Evolutionary conservation across 1,284 basidiomycete species (phyloP), one percentile per base, ranked within the genome.

Genomic region (Crepidotus sp.): DNA sequence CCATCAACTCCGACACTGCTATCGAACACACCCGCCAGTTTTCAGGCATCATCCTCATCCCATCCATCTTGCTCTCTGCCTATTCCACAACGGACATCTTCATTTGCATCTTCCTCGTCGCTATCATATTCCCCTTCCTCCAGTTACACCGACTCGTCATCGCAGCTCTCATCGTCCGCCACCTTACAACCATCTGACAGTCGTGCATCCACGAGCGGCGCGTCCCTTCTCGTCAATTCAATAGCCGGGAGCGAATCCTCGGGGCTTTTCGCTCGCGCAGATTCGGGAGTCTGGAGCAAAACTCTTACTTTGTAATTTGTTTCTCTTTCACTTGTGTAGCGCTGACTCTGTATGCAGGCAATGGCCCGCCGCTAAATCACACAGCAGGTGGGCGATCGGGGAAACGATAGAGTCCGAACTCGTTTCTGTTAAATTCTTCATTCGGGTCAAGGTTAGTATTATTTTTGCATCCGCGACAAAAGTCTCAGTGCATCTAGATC

Each of bases 361-460:
- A 53, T 84, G 84, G 78, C 84, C 84, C 6, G 70, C 75, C 32
- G 61, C 71, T 40, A 83, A 80, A 55, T 76, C 80, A 6, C 71
- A 71, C 45, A 75, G 71, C 54, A 74, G 80, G 19, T 88, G 84
- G 84, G 74, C 82, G 7, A 71, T 83, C 46, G 84, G 84, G 13
- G 83, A 87, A 64, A 81, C 80, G 15, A 72, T 84, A 53, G 68
- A 74, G 51, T 80, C 80, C 32, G 70, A 75, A 36, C 59, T 83
- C 51, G 77, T 74, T n/a, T 71, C 74, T 33, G 72, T 88, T 38
- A 74, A 71, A 55, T 88, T 83, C 61, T 79, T 79, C 58, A 66
- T 81, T 53, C 74, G 77, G 36, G 69, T 77, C 50, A 84, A 82
- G 72, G 83, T 82, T 52, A 54, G 62, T 57, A 46, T 30, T 35